Evolutionary conservation across 306 rosid species (phyloP).

Genomic region (Echinosophora koreensis): DNA sequence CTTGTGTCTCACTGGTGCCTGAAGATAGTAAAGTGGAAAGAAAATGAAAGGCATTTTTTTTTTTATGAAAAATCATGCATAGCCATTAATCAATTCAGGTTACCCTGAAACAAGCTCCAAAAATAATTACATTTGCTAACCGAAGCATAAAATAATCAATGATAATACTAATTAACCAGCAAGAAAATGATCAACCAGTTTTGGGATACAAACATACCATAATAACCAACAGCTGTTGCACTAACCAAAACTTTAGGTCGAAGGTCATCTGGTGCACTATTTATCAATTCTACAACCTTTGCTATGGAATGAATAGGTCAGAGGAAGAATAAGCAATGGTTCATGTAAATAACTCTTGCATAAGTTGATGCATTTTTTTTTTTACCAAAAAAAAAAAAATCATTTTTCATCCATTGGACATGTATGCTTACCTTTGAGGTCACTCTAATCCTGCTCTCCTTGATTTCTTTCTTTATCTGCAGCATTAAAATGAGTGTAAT

Average conservation of each 20-base stretch:
- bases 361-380: conserved; percentile 1
- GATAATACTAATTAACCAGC: conserved; percentile 19
- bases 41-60: conserved; percentile 8
- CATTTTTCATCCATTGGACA: conserved; percentile 7
- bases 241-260: conserved; percentile 88
- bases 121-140: conserved; percentile 13
- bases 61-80: conserved; percentile 6
- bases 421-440: conserved; percentile 80
- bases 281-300: conserved; percentile 85
- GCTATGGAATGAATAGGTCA: conserved; percentile 57
- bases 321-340: conserved; percentile 46
- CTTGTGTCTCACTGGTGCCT: conserved; percentile 83
- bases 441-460: conserved; percentile 88
- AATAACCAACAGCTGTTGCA: conserved; percentile 97
- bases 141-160: conserved; percentile 14
- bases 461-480: conserved; percentile 92
- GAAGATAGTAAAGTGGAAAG: conserved; percentile 41
- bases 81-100: not conserved
- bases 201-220: conserved; percentile 65
- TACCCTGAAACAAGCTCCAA: conserved; percentile 11
- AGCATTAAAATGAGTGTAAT: conserved; percentile 42
- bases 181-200: conserved; percentile 16
- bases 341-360: conserved; percentile 9
- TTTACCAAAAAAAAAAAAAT: not conserved
- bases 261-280: conserved; percentile 72